Evolutionary conservation across 1,139 yeast genomes (phyloP).

Genomic region (Saccharomycopsis hybrid): DNA sequence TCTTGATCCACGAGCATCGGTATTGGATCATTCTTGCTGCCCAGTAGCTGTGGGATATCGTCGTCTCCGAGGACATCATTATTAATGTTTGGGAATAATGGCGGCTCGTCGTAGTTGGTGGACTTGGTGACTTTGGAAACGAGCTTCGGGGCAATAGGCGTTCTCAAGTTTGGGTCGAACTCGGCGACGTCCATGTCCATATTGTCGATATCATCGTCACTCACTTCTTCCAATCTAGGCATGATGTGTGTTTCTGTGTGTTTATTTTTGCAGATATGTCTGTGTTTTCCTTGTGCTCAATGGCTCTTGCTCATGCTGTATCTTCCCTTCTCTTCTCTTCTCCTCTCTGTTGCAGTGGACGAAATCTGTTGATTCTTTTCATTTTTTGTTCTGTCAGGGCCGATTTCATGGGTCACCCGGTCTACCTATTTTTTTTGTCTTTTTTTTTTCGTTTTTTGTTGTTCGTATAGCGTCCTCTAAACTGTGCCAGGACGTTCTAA

Average conservation of each 20-base stretch:
- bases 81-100: conserved; percentile 26
- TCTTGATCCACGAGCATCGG: conserved; percentile 18
- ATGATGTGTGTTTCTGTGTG: conserved; percentile 27
- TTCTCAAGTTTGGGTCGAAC: conserved; percentile 67
- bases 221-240: conserved; percentile 80
- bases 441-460: no score
- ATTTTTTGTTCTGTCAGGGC: background rate
- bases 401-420: background rate
- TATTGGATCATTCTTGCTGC: background rate
- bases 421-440: background rate
- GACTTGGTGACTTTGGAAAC: conserved; percentile 55
- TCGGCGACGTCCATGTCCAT: conserved; percentile 91
- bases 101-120: conserved; percentile 42
- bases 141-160: conserved; percentile 66
- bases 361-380: background rate
- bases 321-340: no score
- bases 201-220: conserved; percentile 77
- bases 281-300: no score
- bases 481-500: background rate
- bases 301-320: no score
- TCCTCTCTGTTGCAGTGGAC: no score
- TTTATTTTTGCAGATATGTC: no score
- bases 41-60: background rate
- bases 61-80: background rate
- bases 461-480: background rate